A percentile compares a stretch with the other conserved stretches of the same genome.
Conservation (phyloP, 2,329 filamentous ascomycete genomes). For the Fusarium camptoceras region DNA sequence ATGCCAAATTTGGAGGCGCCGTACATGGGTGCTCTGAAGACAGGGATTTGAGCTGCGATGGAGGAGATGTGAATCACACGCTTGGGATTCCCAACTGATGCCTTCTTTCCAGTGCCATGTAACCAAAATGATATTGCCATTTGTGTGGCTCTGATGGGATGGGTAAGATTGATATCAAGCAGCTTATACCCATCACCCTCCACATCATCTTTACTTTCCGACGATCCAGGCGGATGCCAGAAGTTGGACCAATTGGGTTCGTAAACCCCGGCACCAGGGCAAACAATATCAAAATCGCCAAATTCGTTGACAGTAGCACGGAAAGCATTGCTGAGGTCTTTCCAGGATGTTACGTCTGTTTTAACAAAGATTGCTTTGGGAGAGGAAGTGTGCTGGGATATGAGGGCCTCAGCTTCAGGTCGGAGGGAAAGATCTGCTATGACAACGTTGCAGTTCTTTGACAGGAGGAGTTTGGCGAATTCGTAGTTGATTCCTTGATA, state of each 20-base stretch:
- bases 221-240: slow-evolving; percentile 56
- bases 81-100: slow-evolving; percentile 49
- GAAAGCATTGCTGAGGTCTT: slow-evolving; percentile 53
- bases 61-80: slow-evolving; percentile 54
- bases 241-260: slow-evolving; percentile 59
- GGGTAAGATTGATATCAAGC: slow-evolving; percentile 57
- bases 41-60: slow-evolving; percentile 52
- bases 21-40: slow-evolving; percentile 54
- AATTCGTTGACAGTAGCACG: slow-evolving; percentile 51
- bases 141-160: slow-evolving; percentile 57
- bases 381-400: slow-evolving; percentile 41
- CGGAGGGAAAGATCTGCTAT: slow-evolving; percentile 58
- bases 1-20: slow-evolving; percentile 55
- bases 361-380: slow-evolving; percentile 56
- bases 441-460: slow-evolving; percentile 57
- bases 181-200: slow-evolving; percentile 50
- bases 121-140: slow-evolving; percentile 56
- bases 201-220: slow-evolving; percentile 47
- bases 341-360: slow-evolving; percentile 60
- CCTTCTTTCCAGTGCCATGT: slow-evolving; percentile 36
- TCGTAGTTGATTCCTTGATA: slow-evolving; percentile 45
- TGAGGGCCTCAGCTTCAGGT: slow-evolving; percentile 55
- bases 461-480: slow-evolving; percentile 58
- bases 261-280: slow-evolving; percentile 60
- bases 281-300: slow-evolving; percentile 56